These are phyloP conservation scores for Phytophthora hybrid DNA, from an alignment of 352 stramenopile species.

Conservation along the genomic window DNA sequence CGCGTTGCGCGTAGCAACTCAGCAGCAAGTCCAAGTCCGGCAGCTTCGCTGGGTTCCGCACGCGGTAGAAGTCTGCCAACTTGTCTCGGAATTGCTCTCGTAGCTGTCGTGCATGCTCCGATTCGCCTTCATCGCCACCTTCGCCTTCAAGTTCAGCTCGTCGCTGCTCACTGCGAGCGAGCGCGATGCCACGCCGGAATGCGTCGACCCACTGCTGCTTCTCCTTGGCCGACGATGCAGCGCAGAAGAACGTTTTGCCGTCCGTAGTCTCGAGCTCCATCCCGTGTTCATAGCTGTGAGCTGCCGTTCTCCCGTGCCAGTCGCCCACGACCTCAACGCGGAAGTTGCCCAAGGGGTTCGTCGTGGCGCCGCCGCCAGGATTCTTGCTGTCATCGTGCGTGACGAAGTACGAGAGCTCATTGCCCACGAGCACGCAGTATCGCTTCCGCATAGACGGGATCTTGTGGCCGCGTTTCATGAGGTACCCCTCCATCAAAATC, in stretches of 20 bases:
- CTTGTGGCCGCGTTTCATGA: constrained; percentile 76
- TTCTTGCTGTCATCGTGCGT: constrained; percentile 78
- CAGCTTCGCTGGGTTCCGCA: constrained; percentile 62
- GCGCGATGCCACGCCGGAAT: constrained; percentile 61
- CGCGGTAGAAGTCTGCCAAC: constrained; percentile 61
- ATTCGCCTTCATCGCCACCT: constrained; percentile 5
- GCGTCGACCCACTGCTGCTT: constrained; percentile 71
- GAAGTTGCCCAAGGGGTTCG: constrained; percentile 46
- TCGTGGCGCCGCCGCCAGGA: constrained; percentile 34
- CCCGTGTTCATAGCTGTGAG: constrained; percentile 60
- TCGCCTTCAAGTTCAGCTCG: constrained; percentile 10
- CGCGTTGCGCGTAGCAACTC: constrained; percentile 53
- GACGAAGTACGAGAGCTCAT: constrained; percentile 68
- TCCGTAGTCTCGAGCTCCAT: constrained; percentile 77
- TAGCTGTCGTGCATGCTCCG: constrained; percentile 28
- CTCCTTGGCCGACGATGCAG: constrained; percentile 56
- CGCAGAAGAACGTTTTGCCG: constrained; percentile 79
- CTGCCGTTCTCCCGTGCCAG: constrained; percentile 74
- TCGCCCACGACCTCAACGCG: constrained; percentile 64
- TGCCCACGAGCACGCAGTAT: constrained; percentile 70
- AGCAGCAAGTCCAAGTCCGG: constrained; percentile 58
- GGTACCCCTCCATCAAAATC: constrained; percentile 79
- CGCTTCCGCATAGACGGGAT: constrained; percentile 81
- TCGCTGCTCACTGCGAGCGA: constrained; percentile 32
- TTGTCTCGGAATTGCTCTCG: constrained; percentile 47